Base-by-base conservation (phyloP, 2,329 filamentous ascomycete genomes). In the Alternaria arborescens region DNA sequence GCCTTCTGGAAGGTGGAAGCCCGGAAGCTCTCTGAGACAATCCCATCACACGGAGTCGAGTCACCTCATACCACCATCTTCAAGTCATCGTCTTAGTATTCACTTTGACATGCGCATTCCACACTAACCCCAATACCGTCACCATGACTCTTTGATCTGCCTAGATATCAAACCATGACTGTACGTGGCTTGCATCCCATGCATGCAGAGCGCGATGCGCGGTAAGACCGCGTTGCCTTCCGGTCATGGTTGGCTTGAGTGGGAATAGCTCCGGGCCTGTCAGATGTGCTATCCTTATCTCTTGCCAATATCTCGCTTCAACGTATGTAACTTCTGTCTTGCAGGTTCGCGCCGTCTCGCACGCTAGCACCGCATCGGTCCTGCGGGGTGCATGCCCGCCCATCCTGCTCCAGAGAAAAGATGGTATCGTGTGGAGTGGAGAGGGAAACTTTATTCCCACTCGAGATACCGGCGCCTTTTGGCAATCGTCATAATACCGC, bases 321-420 rank as follows among this genome's bases (percentile, higher is more conserved):
- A 51, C 46, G 53, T 52, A 41, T 26, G 44, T 55, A 56, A 55
- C 38, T 32, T 26, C 36, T 56, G 44, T 41, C 52, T 46, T 52
- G 55, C 51, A 59, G 46, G 44, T 54, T 51, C 41, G 32, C 46
- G 46, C 36, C 52, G 48, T 50, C 42, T 36, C 16, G 44, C 46
- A 18, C 36, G 32, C 50, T 56, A 60, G 40, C 42, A 41, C 41
- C 34, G 38, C 46, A 51, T 50, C 38, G 38, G 57, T 53, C 32
- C 52, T 69, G 65, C 67, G 66, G 65, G 66, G 65, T 69, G 64
- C 66, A 68, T 68, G 47, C n/a, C 41, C 40, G 47, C 36, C 20
- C n/a, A 5, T 18, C 44, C 50, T 32, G 26, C 40, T 50, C 46
- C 20, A 50, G 32, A 26, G 22, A 47, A n/a, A 53, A 30, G 43